phyloP scores from a whole-genome alignment of 2,329 filamentous ascomycete species.

The Biscogniauxia mediterranea region DNA sequence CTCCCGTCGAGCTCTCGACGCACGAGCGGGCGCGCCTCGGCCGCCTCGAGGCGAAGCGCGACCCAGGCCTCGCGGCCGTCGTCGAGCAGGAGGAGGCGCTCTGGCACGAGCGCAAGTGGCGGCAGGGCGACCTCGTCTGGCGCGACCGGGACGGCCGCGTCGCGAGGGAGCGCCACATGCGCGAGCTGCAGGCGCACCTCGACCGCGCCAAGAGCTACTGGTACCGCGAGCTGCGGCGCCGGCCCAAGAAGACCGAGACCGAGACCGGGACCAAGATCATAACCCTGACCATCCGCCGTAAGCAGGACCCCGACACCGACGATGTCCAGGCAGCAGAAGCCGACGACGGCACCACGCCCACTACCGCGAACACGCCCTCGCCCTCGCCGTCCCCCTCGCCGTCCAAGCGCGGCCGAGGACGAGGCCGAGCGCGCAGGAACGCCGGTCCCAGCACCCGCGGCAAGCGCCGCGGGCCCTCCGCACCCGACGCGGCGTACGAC shows the following conservation, averaged over 20 bases:
- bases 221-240: background rate
- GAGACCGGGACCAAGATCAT: no score
- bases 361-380: no score
- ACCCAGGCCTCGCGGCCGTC: background rate
- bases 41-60: background rate
- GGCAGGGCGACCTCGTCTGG: background rate
- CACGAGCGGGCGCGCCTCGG: background rate
- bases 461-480: background rate
- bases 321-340: no score
- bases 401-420: no score
- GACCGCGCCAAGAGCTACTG: background rate
- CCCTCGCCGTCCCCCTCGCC: no score
- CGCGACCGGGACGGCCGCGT: background rate
- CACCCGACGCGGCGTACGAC: background rate
- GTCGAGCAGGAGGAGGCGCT: background rate
- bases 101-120: background rate
- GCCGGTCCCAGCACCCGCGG: background rate
- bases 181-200: background rate
- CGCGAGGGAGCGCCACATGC: background rate
- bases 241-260: no score
- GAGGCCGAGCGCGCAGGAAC: background rate
- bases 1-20: background rate
- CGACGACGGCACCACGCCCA: no score
- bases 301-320: background rate
- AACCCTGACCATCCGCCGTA: background rate